These are phyloP conservation scores for Aspergillus pseudonomiae DNA, from an alignment of 2,329 filamentous ascomycete species.

Conservation along the genomic window DNA sequence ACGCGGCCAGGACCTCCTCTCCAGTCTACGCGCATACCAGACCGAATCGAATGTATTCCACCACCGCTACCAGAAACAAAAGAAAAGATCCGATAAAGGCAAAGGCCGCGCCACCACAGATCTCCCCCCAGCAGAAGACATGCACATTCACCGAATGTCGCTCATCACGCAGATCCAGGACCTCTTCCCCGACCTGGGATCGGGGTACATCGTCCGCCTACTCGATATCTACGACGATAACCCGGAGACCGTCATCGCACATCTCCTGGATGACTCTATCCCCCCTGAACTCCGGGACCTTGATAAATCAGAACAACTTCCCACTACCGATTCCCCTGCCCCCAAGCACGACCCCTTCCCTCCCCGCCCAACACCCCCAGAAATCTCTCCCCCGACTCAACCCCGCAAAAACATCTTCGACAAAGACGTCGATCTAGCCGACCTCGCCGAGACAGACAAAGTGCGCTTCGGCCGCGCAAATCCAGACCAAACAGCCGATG, in stretches of 20 bases:
- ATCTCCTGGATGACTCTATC: conserved; percentile 77
- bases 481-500: conserved; percentile 68
- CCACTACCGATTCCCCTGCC: conserved; percentile 48
- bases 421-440: conserved; percentile 72
- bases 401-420: conserved; percentile 74
- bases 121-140: conserved; percentile 42
- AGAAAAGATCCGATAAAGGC: conserved; percentile 42
- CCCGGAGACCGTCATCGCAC: conserved; percentile 76
- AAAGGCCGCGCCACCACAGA: conserved; percentile 41
- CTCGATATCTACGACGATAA: conserved; percentile 79
- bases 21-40: conserved; percentile 44
- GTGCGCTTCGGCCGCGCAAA: conserved; percentile 77
- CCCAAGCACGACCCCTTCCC: conserved; percentile 58
- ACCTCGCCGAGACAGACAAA: conserved; percentile 70
- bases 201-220: conserved; percentile 76
- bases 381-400: conserved; percentile 25
- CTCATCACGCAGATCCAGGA: conserved; percentile 90
- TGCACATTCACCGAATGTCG: conserved; percentile 81
- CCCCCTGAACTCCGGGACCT: conserved; percentile 66
- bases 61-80: conserved; percentile 46
- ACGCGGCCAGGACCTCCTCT: conserved; percentile 44
- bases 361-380: conserved; percentile 50
- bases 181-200: conserved; percentile 84
- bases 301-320: conserved; percentile 64
- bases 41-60: conserved; percentile 42